Evolutionary conservation across 805 yeast species (phyloP).

Genomic region (Cyberlindnera japonica): DNA sequence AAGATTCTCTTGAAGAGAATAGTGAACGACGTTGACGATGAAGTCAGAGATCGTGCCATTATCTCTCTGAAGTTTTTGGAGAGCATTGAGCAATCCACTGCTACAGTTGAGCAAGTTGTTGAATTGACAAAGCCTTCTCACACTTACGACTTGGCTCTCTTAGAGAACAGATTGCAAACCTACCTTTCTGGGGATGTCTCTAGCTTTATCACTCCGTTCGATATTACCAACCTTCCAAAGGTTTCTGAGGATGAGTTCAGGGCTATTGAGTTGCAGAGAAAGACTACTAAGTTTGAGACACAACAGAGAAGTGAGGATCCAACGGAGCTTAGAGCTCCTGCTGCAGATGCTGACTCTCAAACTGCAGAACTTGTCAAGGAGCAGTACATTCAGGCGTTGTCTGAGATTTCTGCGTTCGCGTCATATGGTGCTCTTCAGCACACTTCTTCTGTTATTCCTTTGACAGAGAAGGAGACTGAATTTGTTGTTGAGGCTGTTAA

Average conservation of each 20-base stretch:
- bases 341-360: slow-evolving; percentile 20
- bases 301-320: slow-evolving; percentile 23
- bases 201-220: slow-evolving; percentile 55
- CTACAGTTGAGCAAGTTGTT: slow-evolving; percentile 34
- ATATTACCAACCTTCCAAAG: slow-evolving; percentile 62
- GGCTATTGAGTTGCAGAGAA: slow-evolving; percentile 57
- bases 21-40: slow-evolving; percentile 87
- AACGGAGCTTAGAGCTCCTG: slow-evolving; percentile 3
- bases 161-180: slow-evolving; percentile 71
- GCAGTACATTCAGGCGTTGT: slow-evolving; percentile 65
- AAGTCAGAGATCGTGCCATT: slow-evolving; percentile 96
- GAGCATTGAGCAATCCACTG: slow-evolving; percentile 30
- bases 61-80: slow-evolving; percentile 69
- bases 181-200: slow-evolving; percentile 53
- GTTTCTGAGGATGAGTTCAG: slow-evolving; percentile 64
- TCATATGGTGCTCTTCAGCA: slow-evolving; percentile 73
- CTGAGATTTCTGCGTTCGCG: slow-evolving; percentile 67
- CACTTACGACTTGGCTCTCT: slow-evolving; percentile 66
- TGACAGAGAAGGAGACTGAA: slow-evolving; percentile 92
- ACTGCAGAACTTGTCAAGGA: slow-evolving; percentile 45
- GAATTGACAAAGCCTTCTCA: slow-evolving; percentile 63
- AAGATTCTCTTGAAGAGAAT: slow-evolving; percentile 76
- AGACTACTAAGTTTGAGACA: slow-evolving; percentile 34
- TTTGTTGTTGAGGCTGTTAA: slow-evolving; percentile 82
- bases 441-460: slow-evolving; percentile 57